These are phyloP conservation scores for Laburnicola sp. DNA, from an alignment of 2,329 filamentous ascomycete species.

Conservation along the genomic window DNA sequence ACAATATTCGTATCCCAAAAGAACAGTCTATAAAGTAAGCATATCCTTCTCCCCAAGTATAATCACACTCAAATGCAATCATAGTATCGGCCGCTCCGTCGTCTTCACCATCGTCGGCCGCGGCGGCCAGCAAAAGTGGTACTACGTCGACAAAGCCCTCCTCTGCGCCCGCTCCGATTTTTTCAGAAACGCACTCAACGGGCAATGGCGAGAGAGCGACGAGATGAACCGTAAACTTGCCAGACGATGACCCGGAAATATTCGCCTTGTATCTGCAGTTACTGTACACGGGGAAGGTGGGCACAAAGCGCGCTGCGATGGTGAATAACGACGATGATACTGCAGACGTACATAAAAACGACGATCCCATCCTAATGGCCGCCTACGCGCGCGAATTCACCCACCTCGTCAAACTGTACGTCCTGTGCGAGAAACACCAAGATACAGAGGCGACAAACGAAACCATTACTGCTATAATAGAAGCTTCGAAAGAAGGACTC, in stretches of 20 bases:
- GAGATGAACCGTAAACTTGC: not conserved
- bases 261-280: not conserved
- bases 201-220: not conserved
- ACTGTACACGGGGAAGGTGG: not conserved
- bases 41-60: too few relatives aligned
- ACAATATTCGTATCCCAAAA: too few relatives aligned
- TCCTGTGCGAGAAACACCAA: slow-evolving; percentile 2
- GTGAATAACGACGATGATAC: not conserved
- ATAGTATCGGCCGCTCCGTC: not conserved
- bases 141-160: not conserved
- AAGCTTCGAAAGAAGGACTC: not conserved
- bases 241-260: not conserved
- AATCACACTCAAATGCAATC: too few relatives aligned
- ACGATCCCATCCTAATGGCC: too few relatives aligned
- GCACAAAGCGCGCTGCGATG: not conserved
- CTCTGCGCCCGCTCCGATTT: not conserved
- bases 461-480: not conserved
- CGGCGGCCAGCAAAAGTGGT: not conserved
- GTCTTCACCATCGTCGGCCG: not conserved
- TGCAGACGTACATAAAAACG: not conserved
- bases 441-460: slow-evolving; percentile 1
- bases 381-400: not conserved
- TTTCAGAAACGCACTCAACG: not conserved
- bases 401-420: not conserved
- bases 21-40: too few relatives aligned